Conservation (phyloP, 495 filamentous ascomycete genomes). For the Penicillium arizonense region DNA sequence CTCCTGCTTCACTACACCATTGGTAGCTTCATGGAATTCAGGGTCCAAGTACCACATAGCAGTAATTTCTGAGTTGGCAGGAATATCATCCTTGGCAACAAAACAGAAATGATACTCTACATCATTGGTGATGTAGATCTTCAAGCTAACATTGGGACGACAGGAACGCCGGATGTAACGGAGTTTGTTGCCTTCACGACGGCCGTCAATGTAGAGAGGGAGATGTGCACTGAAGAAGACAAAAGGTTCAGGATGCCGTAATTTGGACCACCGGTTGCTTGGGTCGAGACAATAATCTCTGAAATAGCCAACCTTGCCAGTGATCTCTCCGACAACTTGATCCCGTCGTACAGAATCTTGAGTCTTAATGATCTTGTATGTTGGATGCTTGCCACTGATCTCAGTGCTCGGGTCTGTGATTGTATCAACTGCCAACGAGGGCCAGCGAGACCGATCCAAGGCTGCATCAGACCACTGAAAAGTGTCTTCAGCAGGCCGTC, state of each 20-base stretch:
- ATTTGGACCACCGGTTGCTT: conserved; percentile 69
- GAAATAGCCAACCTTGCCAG: conserved; percentile 78
- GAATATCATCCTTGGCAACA: conserved; percentile 71
- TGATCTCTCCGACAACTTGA: conserved; percentile 79
- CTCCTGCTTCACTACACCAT: conserved; percentile 48
- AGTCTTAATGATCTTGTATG: conserved; percentile 73
- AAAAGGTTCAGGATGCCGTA: conserved; percentile 79
- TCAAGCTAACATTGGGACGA: conserved; percentile 76
- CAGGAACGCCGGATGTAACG: conserved; percentile 89
- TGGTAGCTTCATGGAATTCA: conserved; percentile 42
- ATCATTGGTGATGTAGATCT: conserved; percentile 72
- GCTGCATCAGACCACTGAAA: conserved; percentile 52
- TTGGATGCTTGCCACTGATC: conserved; percentile 47
- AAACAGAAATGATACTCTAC: conserved; percentile 87
- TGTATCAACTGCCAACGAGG: conserved; percentile 44
- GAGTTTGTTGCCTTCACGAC: conserved; percentile 76
- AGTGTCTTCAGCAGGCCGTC: conserved; percentile 42
- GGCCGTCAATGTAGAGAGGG: conserved; percentile 87
- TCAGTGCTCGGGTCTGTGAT: conserved; percentile 44
- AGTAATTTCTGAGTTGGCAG: conserved; percentile 60
- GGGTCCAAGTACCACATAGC: conserved; percentile 64
- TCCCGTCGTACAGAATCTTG: conserved; percentile 59
- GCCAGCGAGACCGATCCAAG: conserved; percentile 54
- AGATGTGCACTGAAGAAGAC: conserved; percentile 81
- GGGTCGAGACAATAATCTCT: conserved; percentile 72